A percentile compares a stretch with the other conserved stretches of the same genome.
Evolutionary conservation across 768 basidiomycete species (phyloP).

Genomic region (Auriculariales sp.): DNA sequence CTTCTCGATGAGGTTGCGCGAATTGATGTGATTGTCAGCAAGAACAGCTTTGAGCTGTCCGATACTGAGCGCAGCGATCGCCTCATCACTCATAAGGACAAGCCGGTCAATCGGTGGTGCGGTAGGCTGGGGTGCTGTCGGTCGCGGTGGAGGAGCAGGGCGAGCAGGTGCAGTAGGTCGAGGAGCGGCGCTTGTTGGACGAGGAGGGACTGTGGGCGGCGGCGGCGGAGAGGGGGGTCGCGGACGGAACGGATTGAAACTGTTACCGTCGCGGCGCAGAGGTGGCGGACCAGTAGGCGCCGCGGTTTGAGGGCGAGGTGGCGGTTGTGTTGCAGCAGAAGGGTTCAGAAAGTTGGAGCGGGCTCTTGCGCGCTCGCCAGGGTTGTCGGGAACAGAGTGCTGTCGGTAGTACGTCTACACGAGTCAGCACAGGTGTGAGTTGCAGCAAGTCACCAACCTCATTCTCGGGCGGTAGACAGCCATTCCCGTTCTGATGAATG

Average conservation of each 20-base stretch:
- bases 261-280: no score
- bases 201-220: no score
- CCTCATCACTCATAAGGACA: constrained; percentile 41
- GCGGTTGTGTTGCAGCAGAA: background rate
- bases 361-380: background rate
- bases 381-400: background rate
- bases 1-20: constrained; percentile 66
- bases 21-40: constrained; percentile 61
- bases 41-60: constrained; percentile 63
- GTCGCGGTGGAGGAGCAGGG: constrained; percentile 18
- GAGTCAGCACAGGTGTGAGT: background rate
- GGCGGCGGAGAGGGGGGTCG: constrained; percentile 6
- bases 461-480: background rate
- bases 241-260: constrained; percentile 1
- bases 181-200: no score
- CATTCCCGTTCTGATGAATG: background rate
- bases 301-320: background rate
- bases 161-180: constrained; percentile 7
- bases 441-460: background rate
- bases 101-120: constrained; percentile 55
- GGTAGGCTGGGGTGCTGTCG: constrained; percentile 24
- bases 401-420: background rate
- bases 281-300: background rate
- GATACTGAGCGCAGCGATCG: constrained; percentile 49
- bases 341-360: background rate